phyloP scores from a whole-genome alignment of 257 asterid species.

The Coffea eugenioides region DNA sequence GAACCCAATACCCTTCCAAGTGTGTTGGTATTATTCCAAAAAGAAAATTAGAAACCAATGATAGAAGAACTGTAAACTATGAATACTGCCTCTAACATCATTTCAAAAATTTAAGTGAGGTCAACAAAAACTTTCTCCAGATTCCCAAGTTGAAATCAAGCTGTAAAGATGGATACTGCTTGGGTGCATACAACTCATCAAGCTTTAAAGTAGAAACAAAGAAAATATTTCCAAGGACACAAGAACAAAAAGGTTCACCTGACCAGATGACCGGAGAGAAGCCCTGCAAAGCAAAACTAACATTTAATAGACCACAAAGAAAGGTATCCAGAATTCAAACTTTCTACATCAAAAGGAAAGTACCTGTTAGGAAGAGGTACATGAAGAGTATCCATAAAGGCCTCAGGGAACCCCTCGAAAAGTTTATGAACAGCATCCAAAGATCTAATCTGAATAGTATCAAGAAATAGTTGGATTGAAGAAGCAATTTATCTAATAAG shows the following conservation, averaged over 20 bases:
- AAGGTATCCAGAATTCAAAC: slow-evolving; percentile 8
- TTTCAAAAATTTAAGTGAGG: neutral
- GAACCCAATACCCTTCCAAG: neutral
- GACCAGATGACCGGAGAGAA: slow-evolving; percentile 50
- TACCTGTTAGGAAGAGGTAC: slow-evolving; percentile 63
- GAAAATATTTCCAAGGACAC: slow-evolving; percentile 6
- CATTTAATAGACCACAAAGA: slow-evolving; percentile 12
- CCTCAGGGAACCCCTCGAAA: slow-evolving; percentile 88
- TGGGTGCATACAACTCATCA: neutral
- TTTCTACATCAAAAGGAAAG: slow-evolving; percentile 3
- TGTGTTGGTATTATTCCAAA: neutral
- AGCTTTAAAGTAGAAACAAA: neutral
- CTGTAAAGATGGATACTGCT: neutral
- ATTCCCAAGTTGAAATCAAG: neutral
- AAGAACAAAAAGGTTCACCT: slow-evolving; percentile 50
- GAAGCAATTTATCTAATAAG: too few relatives aligned
- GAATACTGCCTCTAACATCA: neutral
- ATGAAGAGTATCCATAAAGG: slow-evolving; percentile 85
- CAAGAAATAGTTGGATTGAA: slow-evolving; percentile 8
- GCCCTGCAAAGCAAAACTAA: slow-evolving; percentile 58
- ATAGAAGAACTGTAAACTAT: too few relatives aligned
- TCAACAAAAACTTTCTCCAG: neutral
- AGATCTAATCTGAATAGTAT: slow-evolving; percentile 80
- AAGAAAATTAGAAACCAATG: neutral
- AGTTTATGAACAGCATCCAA: slow-evolving; percentile 89